Percentiles rank a stretch among this genome's conserved stretches.
phyloP scores from a whole-genome alignment of 2,329 filamentous ascomycete genomes.

The Amesomyces nigricolor region DNA sequence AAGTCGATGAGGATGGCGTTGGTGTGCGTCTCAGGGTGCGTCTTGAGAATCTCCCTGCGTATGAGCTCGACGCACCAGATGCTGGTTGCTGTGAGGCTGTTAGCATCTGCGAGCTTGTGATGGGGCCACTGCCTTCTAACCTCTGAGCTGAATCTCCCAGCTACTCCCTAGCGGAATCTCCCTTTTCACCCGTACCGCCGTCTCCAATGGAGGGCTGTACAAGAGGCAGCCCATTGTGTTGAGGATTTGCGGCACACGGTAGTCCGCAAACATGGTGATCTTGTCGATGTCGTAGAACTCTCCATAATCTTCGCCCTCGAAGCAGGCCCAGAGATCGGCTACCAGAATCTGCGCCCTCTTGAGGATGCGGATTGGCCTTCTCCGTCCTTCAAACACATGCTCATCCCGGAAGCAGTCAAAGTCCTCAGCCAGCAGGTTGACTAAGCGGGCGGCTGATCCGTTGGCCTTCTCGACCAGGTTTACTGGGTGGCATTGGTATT shows the following conservation, averaged over 20 bases:
- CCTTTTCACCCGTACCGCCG: constrained; percentile 59
- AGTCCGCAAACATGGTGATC: constrained; percentile 98
- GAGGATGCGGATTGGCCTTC: constrained; percentile 68
- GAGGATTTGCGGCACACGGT: constrained; percentile 91
- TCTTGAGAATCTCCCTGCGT: constrained; percentile 66
- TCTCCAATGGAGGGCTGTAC: constrained; percentile 75
- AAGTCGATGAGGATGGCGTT: constrained; percentile 97
- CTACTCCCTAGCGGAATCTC: constrained; percentile 63
- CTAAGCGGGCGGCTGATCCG: constrained; percentile 74
- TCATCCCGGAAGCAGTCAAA: constrained; percentile 87
- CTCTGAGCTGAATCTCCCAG: constrained; percentile 85
- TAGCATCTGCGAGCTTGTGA: neutral
- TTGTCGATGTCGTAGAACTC: constrained; percentile 86
- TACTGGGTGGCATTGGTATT: constrained; percentile 68
- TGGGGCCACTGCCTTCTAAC: constrained; percentile 36
- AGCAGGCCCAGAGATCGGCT: constrained; percentile 94
- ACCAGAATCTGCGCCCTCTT: constrained; percentile 96
- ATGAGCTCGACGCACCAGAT: constrained; percentile 96
- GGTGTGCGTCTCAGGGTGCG: constrained; percentile 63
- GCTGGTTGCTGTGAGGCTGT: constrained; percentile 60
- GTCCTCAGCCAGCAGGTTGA: constrained; percentile 76
- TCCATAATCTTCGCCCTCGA: constrained; percentile 74
- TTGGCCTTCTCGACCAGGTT: constrained; percentile 70
- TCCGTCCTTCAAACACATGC: constrained; percentile 64
- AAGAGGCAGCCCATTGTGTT: constrained; percentile 74